These are phyloP conservation scores for Anacardium occidentale DNA, from an alignment of 345 rosid species.

Conservation along the genomic window DNA sequence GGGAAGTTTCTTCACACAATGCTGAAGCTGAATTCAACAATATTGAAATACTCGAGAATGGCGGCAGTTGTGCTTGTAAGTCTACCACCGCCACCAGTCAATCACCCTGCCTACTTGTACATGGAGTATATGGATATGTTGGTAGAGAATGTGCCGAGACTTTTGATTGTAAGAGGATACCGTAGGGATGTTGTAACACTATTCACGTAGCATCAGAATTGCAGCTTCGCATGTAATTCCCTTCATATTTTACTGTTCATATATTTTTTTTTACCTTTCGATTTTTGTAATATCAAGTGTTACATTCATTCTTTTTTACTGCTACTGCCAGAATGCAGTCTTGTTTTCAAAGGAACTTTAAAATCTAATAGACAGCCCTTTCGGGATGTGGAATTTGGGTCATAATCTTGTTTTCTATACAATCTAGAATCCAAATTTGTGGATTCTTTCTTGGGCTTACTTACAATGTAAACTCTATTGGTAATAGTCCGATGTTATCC, in stretches of 20 bases:
- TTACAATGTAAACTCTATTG: neutral
- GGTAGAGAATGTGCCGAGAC: slow-evolving; percentile 92
- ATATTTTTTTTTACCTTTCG: neutral
- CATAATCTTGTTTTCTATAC: neutral
- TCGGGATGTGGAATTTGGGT: slow-evolving; percentile 5
- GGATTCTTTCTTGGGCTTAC: neutral
- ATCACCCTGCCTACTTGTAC: slow-evolving; percentile 91
- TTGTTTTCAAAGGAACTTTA: slow-evolving; percentile 6
- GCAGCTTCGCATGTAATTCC: slow-evolving; percentile 10
- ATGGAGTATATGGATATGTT: slow-evolving; percentile 99
- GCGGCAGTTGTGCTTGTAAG: slow-evolving; percentile 92
- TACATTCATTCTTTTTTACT: slow-evolving; percentile 38
- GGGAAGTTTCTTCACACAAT: slow-evolving; percentile 83
- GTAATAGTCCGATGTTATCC: no score
- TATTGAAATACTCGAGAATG: slow-evolving; percentile 77
- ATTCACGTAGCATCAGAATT: slow-evolving; percentile 60
- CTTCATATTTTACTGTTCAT: slow-evolving; percentile 25
- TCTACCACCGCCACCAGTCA: slow-evolving; percentile 66
- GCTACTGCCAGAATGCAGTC: slow-evolving; percentile 14
- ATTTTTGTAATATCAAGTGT: slow-evolving; percentile 22
- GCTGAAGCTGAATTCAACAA: slow-evolving; percentile 80
- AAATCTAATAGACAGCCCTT: neutral
- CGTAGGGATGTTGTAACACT: slow-evolving; percentile 96
- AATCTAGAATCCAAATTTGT: neutral
- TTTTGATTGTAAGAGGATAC: slow-evolving; percentile 96